Percentiles rank a stretch among this genome's conserved stretches.
Conservation (phyloP, 257 asterid species). For the Ehretia macrophylla region DNA sequence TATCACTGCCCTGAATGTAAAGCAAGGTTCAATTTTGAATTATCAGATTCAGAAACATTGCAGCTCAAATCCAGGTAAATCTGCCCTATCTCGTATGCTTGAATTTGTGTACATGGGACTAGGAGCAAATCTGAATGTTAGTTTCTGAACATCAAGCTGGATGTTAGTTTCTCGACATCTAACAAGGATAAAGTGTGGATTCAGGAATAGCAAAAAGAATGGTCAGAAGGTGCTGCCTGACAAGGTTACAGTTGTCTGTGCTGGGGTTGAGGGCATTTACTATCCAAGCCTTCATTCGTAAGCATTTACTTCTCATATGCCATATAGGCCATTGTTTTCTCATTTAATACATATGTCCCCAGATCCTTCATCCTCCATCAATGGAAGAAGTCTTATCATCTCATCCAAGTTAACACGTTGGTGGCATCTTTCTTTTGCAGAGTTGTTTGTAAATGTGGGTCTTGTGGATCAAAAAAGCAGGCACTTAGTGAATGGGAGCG, state of each 20-base stretch:
- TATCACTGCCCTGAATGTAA: constrained; percentile 98
- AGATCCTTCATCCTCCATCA: background rate
- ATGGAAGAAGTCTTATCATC: background rate
- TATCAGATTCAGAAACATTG: constrained; percentile 84
- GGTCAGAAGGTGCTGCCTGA: constrained; percentile 43
- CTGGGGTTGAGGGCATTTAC: constrained; percentile 87
- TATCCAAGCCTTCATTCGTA: constrained; percentile 92
- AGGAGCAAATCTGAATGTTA: no score
- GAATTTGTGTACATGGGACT: constrained; percentile 5
- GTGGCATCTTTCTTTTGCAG: constrained; percentile 31
- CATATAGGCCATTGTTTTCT: background rate
- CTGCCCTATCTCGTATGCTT: constrained; percentile 8
- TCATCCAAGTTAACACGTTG: background rate
- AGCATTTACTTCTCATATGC: constrained; percentile 24
- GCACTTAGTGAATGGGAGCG: constrained; percentile 96
- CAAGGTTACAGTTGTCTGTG: constrained; percentile 84
- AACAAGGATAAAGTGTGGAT: constrained; percentile 22
- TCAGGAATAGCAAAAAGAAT: constrained; percentile 66
- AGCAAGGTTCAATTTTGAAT: constrained; percentile 91
- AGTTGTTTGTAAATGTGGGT: constrained; percentile 98
- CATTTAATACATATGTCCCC: background rate
- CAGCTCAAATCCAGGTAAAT: constrained; percentile 63
- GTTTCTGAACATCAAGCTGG: constrained; percentile 16
- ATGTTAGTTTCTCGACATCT: constrained; percentile 14
- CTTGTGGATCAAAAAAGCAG: constrained; percentile 84